These are phyloP conservation scores for Pseudogymnoascus sp. DNA, from an alignment of 2,329 filamentous ascomycete genomes.

Conservation along the genomic window DNA sequence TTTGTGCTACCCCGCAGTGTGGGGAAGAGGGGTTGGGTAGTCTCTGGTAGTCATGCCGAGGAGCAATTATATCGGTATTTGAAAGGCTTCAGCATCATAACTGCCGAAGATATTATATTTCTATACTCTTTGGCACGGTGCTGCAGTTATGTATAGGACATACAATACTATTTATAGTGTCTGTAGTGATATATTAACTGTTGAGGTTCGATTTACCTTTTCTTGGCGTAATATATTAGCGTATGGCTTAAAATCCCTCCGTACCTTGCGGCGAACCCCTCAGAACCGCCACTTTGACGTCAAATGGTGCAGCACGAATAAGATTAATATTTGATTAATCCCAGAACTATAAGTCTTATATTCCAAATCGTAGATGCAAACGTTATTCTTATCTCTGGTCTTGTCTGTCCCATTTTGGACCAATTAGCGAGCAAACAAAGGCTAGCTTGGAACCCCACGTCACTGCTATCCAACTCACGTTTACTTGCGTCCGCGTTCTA, in stretches of 20 bases:
- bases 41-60: conserved; percentile 13
- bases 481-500: not conserved
- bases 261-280: not conserved
- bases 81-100: not conserved
- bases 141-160: not conserved
- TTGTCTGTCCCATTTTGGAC: not conserved
- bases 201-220: not conserved
- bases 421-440: not conserved
- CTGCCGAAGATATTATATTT: not conserved
- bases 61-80: not conserved
- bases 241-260: not conserved
- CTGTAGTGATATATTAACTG: not conserved
- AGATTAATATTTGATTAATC: not conserved
- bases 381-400: not conserved
- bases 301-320: not conserved
- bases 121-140: not conserved
- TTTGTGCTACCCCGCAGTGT: not conserved
- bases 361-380: not conserved
- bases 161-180: not conserved
- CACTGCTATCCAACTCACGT: not conserved
- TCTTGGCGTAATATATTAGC: conserved; percentile 3
- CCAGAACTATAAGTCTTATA: not conserved
- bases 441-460: not conserved
- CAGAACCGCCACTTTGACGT: not conserved
- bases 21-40: conserved; percentile 10